Evolutionary conservation across 164 flowering plant genomes (phyloP).

Genomic region (Chimonanthus praecox): DNA sequence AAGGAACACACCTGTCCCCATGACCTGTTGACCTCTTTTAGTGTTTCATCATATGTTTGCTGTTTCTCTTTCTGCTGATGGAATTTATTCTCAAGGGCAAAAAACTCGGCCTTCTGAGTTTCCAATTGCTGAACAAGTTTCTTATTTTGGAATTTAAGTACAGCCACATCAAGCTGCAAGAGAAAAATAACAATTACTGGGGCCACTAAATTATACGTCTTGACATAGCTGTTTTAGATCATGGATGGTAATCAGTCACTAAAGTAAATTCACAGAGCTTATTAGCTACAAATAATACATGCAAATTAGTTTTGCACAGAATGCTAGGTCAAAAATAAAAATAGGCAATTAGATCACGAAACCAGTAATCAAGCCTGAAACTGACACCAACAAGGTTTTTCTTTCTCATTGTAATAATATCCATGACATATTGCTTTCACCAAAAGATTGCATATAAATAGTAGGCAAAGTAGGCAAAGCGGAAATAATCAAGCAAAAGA

Average conservation of each 20-base stretch:
- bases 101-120: slow-evolving; percentile 61
- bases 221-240: neutral
- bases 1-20: slow-evolving; percentile 53
- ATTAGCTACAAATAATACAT: neutral
- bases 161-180: slow-evolving; percentile 66
- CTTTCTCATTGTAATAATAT: too few relatives aligned
- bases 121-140: slow-evolving; percentile 82
- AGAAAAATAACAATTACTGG: slow-evolving; percentile 1
- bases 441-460: too few relatives aligned
- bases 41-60: slow-evolving; percentile 42
- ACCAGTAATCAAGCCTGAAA: too few relatives aligned
- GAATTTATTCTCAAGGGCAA: slow-evolving; percentile 46
- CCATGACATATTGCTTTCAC: too few relatives aligned
- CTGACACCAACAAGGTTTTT: too few relatives aligned
- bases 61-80: slow-evolving; percentile 49
- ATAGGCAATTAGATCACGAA: too few relatives aligned
- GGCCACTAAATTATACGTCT: neutral
- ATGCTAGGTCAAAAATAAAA: neutral
- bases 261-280: neutral
- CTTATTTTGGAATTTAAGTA: slow-evolving; percentile 80
- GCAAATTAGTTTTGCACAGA: neutral
- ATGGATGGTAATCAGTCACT: neutral
- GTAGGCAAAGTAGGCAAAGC: neutral
- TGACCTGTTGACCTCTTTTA: slow-evolving; percentile 46
- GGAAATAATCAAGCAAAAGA: neutral